A percentile compares a stretch with the other conserved stretches of the same genome.
These are phyloP conservation scores for Xylaria sp. DNA, from an alignment of 2,329 filamentous ascomycete genomes.

Conservation along the genomic window DNA sequence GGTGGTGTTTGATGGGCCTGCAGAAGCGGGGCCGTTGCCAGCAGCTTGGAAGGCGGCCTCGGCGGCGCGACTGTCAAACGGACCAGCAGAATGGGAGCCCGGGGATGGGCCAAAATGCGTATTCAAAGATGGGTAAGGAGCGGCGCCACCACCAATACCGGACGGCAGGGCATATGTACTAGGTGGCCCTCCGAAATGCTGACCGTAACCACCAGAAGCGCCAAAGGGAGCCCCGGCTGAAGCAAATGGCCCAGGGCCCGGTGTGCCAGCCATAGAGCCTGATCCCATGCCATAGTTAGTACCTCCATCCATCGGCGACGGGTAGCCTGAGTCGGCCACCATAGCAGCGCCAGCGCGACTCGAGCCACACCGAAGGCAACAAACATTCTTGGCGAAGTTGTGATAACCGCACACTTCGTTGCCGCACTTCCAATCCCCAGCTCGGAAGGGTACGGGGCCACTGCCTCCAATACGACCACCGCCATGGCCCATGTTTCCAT, in stretches of 20 bases:
- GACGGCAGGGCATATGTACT: conserved; percentile 91
- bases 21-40: conserved; percentile 78
- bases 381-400: conserved; percentile 99
- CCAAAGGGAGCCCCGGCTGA: conserved; percentile 72
- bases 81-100: conserved; percentile 80
- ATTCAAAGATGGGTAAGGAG: conserved; percentile 81
- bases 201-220: conserved; percentile 67
- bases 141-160: conserved; percentile 78
- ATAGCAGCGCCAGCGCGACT: conserved; percentile 93
- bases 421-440: conserved; percentile 98
- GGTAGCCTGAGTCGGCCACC: conserved; percentile 90
- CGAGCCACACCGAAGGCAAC: conserved; percentile 93
- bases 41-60: conserved; percentile 94
- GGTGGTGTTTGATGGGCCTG: conserved; percentile 62
- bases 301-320: conserved; percentile 85
- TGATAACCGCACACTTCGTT: conserved; percentile 97
- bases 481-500: conserved; percentile 57
- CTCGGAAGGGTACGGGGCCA: conserved; percentile 92
- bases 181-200: conserved; percentile 86
- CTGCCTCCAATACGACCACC: conserved; percentile 78
- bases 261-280: conserved; percentile 83
- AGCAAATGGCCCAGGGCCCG: conserved; percentile 77
- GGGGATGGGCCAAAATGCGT: conserved; percentile 79
- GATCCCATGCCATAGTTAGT: conserved; percentile 86
- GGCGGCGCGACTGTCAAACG: conserved; percentile 90